Percentiles rank a stretch among this genome's conserved stretches.
These are phyloP conservation scores for Candida nonsorbophila DNA, from an alignment of 805 yeast genomes.

Conservation along the genomic window DNA sequence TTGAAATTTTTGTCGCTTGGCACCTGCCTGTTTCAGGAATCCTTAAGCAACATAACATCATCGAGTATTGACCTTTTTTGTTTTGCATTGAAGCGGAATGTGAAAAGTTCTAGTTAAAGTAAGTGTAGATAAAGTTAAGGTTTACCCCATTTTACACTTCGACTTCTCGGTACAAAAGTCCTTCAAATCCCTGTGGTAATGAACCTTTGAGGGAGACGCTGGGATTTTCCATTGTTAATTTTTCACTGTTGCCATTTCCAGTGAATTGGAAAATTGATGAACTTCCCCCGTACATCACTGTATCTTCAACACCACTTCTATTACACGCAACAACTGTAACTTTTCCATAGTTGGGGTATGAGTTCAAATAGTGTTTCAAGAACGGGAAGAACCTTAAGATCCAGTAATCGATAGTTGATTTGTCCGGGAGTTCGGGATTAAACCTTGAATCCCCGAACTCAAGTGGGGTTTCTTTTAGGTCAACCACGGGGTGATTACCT, in stretches of 20 bases:
- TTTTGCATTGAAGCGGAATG: not conserved
- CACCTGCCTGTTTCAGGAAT: no score
- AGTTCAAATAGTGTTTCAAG: constrained; percentile 30
- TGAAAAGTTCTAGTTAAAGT: not conserved
- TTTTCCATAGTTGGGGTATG: constrained; percentile 15
- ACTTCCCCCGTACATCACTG: constrained; percentile 64
- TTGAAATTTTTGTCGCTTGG: no score
- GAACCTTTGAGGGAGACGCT: constrained; percentile 53
- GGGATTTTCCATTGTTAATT: constrained; percentile 40
- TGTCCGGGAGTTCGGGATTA: constrained; percentile 34
- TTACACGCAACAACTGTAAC: constrained; percentile 54
- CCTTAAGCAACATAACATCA: not conserved
- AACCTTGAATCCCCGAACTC: not conserved
- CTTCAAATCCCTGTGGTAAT: constrained; percentile 62
- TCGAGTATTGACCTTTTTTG: no score
- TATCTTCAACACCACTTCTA: constrained; percentile 73
- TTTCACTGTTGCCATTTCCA: constrained; percentile 17
- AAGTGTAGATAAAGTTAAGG: not conserved
- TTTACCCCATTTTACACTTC: constrained; percentile 33
- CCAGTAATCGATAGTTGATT: constrained; percentile 66
- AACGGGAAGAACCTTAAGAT: constrained; percentile 63
- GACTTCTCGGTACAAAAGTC: constrained; percentile 56
- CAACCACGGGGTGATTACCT: not conserved
- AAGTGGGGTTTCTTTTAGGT: not conserved
- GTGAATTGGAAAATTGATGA: constrained; percentile 52